Conservation (phyloP, 202 grass and related monocot genomes). For the Schoenoplectus triqueter region DNA sequence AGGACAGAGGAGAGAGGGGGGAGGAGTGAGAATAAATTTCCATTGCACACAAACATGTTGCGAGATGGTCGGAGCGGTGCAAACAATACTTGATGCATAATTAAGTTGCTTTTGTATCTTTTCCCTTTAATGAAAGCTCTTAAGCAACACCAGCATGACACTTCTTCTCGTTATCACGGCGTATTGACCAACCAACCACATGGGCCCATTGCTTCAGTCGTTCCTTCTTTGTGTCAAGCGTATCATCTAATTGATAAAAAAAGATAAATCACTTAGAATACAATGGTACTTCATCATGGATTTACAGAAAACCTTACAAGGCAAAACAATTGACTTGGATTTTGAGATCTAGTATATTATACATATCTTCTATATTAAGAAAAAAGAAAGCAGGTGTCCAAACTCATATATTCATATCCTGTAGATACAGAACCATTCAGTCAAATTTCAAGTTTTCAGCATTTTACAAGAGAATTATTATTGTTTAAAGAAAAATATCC, state of each 20-base stretch:
- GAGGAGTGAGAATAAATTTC: not conserved
- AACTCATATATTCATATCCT: not conserved
- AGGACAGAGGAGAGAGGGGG: not conserved
- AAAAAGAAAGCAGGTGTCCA: not conserved
- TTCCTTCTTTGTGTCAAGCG: constrained; percentile 75
- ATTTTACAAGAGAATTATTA: not conserved
- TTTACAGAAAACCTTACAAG: not conserved
- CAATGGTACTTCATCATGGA: not conserved
- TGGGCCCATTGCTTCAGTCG: constrained; percentile 94
- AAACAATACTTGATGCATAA: constrained; percentile 17
- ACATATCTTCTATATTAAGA: not conserved
- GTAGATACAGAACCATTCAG: not conserved
- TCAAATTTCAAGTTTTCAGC: constrained; percentile 3
- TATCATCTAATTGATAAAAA: constrained; percentile 51
- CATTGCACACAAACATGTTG: constrained; percentile 24
- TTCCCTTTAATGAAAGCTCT: not conserved
- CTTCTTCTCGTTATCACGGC: constrained; percentile 39
- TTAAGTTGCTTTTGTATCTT: not conserved
- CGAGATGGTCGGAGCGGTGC: not conserved
- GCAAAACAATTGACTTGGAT: constrained; percentile 5
- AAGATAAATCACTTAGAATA: constrained; percentile 20
- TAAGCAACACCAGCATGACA: not conserved
- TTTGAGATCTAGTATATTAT: not conserved
- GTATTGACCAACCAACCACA: constrained; percentile 68
- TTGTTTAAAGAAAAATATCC: not conserved